Percentiles rank a stretch among this genome's conserved stretches.
Conservation (phyloP, 2,329 filamentous ascomycete species). For the Paecilomyces fulvus region DNA sequence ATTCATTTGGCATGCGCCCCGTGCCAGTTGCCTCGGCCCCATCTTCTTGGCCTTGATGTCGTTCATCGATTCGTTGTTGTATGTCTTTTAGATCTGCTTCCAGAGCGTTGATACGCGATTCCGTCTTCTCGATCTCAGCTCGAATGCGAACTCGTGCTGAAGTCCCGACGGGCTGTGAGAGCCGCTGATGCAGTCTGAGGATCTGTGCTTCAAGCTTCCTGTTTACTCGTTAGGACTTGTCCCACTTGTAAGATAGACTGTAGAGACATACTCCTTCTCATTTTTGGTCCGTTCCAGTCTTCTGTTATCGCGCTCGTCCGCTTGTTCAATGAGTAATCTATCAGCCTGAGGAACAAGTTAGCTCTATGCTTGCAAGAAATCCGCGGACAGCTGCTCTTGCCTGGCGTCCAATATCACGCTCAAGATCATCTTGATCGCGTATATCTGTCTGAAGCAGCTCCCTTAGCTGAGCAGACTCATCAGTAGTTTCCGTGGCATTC, state of each 20-base stretch:
- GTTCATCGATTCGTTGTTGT: constrained; percentile 66
- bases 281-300: constrained; percentile 49
- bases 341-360: constrained; percentile 40
- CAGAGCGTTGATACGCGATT: constrained; percentile 55
- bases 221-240: constrained; percentile 1
- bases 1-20: constrained; percentile 65
- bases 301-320: constrained; percentile 55
- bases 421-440: constrained; percentile 80
- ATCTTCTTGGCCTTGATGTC: constrained; percentile 51
- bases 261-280: constrained; percentile 36
- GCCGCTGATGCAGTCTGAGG: constrained; percentile 48
- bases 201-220: constrained; percentile 59
- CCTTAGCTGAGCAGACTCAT: constrained; percentile 54
- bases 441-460: constrained; percentile 57
- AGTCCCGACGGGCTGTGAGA: constrained; percentile 47
- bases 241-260: background rate
- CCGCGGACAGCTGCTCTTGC: constrained; percentile 12
- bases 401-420: constrained; percentile 69
- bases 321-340: constrained; percentile 51
- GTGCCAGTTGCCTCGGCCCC: constrained; percentile 36
- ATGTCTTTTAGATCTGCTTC: constrained; percentile 73
- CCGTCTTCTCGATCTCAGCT: constrained; percentile 55
- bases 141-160: constrained; percentile 39
- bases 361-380: background rate
- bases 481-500: constrained; percentile 21